Evolutionary conservation across 148 eudicot species (phyloP).

Genomic region (Rhododendron vialii): DNA sequence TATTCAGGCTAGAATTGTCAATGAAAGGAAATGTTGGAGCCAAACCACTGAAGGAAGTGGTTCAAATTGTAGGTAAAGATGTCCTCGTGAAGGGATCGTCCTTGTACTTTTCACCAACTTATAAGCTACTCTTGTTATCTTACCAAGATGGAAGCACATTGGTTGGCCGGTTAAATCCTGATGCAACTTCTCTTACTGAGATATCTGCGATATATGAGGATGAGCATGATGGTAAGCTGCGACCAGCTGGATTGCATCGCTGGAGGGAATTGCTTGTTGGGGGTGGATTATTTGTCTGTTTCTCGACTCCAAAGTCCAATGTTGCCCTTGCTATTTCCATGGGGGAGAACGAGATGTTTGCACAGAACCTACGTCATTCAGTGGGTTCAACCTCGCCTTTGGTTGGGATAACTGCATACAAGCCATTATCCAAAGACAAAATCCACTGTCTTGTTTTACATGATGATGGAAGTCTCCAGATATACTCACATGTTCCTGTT

Average conservation of each 20-base stretch:
- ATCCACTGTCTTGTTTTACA: conserved; percentile 87
- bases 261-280: conserved; percentile 85
- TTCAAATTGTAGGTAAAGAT: conserved; percentile 49
- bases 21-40: conserved; percentile 70
- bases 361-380: conserved; percentile 79
- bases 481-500: conserved; percentile 70
- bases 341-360: conserved; percentile 65
- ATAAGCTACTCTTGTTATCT: conserved; percentile 70
- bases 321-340: conserved; percentile 72
- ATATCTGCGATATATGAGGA: conserved; percentile 60
- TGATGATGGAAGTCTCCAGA: conserved; percentile 99
- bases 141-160: conserved; percentile 90
- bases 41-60: conserved; percentile 65
- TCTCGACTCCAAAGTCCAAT: conserved; percentile 74
- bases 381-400: conserved; percentile 87
- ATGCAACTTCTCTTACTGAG: conserved; percentile 67
- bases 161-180: conserved; percentile 67
- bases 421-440: conserved; percentile 91
- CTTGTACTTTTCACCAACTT: conserved; percentile 74
- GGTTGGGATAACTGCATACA: conserved; percentile 90
- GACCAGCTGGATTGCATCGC: conserved; percentile 87
- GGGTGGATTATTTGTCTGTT: conserved; percentile 85
- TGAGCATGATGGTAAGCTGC: conserved; percentile 71
- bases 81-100: conserved; percentile 67
- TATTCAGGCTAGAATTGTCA: conserved; percentile 81